Evolutionary conservation across 495 filamentous ascomycete genomes (phyloP), one percentile per base, ranked within the genome.

Genomic region (Aspergillus mulundensis): DNA sequence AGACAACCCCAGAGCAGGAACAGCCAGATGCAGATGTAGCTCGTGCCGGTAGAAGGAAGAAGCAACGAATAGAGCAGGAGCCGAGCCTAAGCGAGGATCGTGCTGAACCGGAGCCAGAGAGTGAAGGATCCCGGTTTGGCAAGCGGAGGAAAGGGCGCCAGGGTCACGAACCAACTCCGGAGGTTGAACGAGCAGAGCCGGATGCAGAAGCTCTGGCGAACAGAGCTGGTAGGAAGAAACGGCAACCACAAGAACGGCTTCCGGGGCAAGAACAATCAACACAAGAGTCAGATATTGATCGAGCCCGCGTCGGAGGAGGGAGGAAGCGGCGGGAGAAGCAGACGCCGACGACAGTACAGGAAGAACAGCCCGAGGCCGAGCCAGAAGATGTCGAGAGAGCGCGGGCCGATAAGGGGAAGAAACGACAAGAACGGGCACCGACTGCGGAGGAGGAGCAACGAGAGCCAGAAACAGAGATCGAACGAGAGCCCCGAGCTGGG

Each of bases 391-490:
- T 10, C n/a, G 42, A 45, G 20, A 8, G 15, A 45, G 18, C 7
- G 21, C 43, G 23, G 15, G 23, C 23, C 16, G 43, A 20, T 16
- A 46, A 30, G 41, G 23, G 34, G 38, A 50, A 24, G 48, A 24
- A 34, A 38, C 30, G 20, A 39, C 30, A 39, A 23, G 19, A 39
- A 38, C 32, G 11, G 19, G 32, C 7, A 15, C 18, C 24, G 21
- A 36, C 32, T 10, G 42, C 47, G 32, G 43, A n/a, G 38, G 41
- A 55, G 21, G 45, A 34, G 2, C 45, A 47, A 32, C 23, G 46
- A 0, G 52, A 56, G 44, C 58, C 40, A 30, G 51, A 59, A 34
- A 43, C 51, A 19, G 56, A 61, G 18, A 41, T 28, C 1, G 47
- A 53, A 46, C 15, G 1, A n/a, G 55, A 58, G 41, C 46, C 50